These are phyloP conservation scores for Gentiana dahurica DNA, from an alignment of 257 asterid genomes.

Conservation along the genomic window DNA sequence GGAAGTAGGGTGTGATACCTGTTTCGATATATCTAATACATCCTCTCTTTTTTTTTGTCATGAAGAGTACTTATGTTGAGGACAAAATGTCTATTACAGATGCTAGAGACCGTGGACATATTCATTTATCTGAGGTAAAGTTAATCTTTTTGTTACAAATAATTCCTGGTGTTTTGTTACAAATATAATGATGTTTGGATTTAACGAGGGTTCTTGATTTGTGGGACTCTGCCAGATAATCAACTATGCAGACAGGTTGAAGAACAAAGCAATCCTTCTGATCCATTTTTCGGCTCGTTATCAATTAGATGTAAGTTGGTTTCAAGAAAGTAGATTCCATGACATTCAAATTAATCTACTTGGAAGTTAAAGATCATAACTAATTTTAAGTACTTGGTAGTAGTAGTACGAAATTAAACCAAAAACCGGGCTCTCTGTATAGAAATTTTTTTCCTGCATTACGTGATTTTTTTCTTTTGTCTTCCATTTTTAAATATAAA, in stretches of 20 bases:
- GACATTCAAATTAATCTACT: no score
- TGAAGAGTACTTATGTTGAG: constrained; percentile 85
- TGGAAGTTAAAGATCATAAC: not conserved
- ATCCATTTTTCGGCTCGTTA: constrained; percentile 98
- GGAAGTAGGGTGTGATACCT: no score
- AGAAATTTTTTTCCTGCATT: no score
- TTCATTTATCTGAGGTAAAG: constrained; percentile 83
- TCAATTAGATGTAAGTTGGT: constrained; percentile 60
- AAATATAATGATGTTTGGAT: no score
- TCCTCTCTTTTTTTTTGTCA: not conserved
- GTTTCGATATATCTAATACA: no score
- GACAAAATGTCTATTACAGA: constrained; percentile 37
- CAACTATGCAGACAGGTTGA: constrained; percentile 50
- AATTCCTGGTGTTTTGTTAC: no score
- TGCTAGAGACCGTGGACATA: constrained; percentile 89
- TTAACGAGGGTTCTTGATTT: not conserved
- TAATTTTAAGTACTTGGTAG: not conserved
- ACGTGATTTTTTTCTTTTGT: not conserved
- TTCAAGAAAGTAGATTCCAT: not conserved
- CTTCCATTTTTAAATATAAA: not conserved
- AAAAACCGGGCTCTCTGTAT: not conserved
- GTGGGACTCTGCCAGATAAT: constrained; percentile 37
- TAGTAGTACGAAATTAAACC: not conserved
- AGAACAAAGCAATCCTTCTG: constrained; percentile 85
- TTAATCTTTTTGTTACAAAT: constrained; percentile 1